phyloP scores from a whole-genome alignment of 805 yeast genomes.

The Lipomyces japonicus region DNA sequence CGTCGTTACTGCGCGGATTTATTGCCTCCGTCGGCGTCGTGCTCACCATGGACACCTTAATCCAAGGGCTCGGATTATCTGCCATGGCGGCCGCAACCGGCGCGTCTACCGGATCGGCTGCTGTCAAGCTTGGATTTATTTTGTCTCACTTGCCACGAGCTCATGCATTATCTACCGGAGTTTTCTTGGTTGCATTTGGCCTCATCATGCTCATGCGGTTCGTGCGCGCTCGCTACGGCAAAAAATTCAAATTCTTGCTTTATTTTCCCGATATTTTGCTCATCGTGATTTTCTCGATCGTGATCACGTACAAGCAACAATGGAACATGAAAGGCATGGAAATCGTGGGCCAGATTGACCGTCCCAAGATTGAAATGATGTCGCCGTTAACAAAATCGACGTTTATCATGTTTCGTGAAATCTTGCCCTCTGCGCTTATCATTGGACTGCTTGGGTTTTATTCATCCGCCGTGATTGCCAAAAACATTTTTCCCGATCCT shows the following conservation, averaged over 20 bases:
- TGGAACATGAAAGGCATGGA: slow-evolving; percentile 48
- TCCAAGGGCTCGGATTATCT: slow-evolving; percentile 68
- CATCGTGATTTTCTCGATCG: slow-evolving; percentile 61
- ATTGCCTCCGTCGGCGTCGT: slow-evolving; percentile 80
- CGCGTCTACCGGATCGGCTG: slow-evolving; percentile 63
- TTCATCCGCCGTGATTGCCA: slow-evolving; percentile 89
- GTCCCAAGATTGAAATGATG: slow-evolving; percentile 48
- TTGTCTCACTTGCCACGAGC: slow-evolving; percentile 44
- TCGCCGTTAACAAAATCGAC: slow-evolving; percentile 55
- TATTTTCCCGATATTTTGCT: slow-evolving; percentile 82
- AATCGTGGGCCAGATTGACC: slow-evolving; percentile 64
- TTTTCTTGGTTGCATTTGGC: slow-evolving; percentile 54
- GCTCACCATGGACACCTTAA: slow-evolving; percentile 72
- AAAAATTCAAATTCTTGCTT: slow-evolving; percentile 46
- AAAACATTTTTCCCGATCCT: slow-evolving; percentile 72
- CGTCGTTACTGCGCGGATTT: slow-evolving; percentile 75
- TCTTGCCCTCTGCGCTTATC: slow-evolving; percentile 66
- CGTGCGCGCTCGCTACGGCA: slow-evolving; percentile 26
- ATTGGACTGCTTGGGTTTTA: slow-evolving; percentile 86
- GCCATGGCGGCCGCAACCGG: slow-evolving; percentile 46
- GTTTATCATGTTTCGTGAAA: slow-evolving; percentile 48
- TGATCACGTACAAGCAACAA: slow-evolving; percentile 45
- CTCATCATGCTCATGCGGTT: slow-evolving; percentile 44
- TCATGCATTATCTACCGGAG: slow-evolving; percentile 57
- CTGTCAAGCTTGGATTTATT: slow-evolving; percentile 62